Evolutionary conservation across 352 stramenopile genomes (phyloP), one percentile per base, ranked within the genome.

Genomic region (Globisporangium acanthophoron): DNA sequence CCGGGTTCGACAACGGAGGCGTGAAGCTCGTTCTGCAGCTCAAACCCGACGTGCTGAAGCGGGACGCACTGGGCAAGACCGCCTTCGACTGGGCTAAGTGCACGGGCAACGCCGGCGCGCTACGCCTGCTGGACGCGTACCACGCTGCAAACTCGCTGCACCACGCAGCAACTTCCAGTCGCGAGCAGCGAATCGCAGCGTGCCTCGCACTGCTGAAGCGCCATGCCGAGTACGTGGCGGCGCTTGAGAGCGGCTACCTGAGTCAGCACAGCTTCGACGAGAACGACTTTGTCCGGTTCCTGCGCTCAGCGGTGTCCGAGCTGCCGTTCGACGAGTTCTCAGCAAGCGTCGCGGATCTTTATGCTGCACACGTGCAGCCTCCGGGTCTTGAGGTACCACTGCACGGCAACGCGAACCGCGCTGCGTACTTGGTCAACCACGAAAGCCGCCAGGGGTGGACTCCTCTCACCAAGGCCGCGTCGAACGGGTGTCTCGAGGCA

Each of bases 401-500:
- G 4, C 70, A 71, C 20, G 44, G 68, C 24, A 54, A 67, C 1
- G 41, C 62, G 11, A 52, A 21, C 24, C 3, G 24, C 7, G 15
- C 44, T 16, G 41, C 20, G 31, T 89, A 66, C 39, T 78, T 86
- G 31, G 47, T 88, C 4, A 71, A 85, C 45, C 35, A 73, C 16
- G 83, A 93, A 60, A 91, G 64, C 5, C 64, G 60, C 43, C 67
- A 78, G 51, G 83, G 80, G 1, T 93, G 83, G 83, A 91, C 83
- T 15, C 73, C 83, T 7, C 56, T 93, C 11, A 72, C 75, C 0
- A 91, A 90, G 53, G 83, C 77, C 15, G 73, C 79, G 9, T 71
- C 80, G 11, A 76, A 79, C 31, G 79, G 76, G 0, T 78, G 78
- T 50, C 46, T 76, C 1, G 47, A 55, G 1, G 74, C 54, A 0